A percentile compares a stretch with the other conserved stretches of the same genome.
phyloP scores from a whole-genome alignment of 139 green algal species.

The Bryopsis sp. region DNA sequence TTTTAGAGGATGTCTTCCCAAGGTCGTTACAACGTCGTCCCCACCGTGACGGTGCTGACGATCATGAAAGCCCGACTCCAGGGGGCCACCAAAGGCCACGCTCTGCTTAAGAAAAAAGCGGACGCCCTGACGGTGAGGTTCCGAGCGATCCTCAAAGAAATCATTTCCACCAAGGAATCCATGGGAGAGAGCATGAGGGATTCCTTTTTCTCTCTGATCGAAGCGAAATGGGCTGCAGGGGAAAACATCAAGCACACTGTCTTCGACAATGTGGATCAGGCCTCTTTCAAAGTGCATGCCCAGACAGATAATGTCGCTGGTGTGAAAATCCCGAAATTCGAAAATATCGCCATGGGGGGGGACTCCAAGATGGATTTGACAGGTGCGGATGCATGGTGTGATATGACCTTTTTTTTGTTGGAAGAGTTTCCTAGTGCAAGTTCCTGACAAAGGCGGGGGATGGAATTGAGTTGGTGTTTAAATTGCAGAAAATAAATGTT shows the following conservation, averaged over 20 bases:
- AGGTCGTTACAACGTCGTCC: constrained; percentile 54
- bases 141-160: constrained; percentile 70
- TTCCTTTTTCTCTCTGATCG: constrained; percentile 86
- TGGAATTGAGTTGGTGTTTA: too few species aligned
- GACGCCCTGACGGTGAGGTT: constrained; percentile 92
- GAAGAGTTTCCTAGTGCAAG: too few species aligned
- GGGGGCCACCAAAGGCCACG: constrained; percentile 88
- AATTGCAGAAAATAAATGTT: too few species aligned
- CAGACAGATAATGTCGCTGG: constrained; percentile 92
- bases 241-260: constrained; percentile 92
- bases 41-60: constrained; percentile 83
- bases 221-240: constrained; percentile 89
- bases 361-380: constrained; percentile 81
- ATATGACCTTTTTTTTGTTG: too few species aligned
- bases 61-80: constrained; percentile 83
- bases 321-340: constrained; percentile 93
- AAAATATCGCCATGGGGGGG: constrained; percentile 39
- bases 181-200: constrained; percentile 89
- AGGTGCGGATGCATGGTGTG: constrained; percentile 22
- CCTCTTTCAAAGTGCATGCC: constrained; percentile 42
- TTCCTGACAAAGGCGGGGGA: too few species aligned
- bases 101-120: constrained; percentile 98
- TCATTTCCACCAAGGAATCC: constrained; percentile 83
- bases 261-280: constrained; percentile 74
- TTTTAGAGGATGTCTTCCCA: constrained; percentile 33